Evolutionary conservation across 495 filamentous ascomycete species (phyloP), one percentile per base, ranked within the genome.

Genomic region (Aspergillus diversus): DNA sequence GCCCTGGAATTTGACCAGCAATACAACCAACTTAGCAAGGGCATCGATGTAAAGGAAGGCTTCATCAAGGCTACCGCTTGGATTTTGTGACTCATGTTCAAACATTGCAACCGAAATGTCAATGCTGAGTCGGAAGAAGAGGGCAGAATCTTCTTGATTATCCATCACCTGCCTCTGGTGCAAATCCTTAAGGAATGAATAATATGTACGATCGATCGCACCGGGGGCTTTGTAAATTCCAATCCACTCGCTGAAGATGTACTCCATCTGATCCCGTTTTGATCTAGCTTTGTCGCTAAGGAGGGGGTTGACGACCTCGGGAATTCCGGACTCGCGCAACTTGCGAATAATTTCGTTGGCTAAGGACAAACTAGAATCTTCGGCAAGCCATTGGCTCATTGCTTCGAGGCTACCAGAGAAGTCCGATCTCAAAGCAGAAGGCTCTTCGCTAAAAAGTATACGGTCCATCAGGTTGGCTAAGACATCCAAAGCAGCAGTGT

Each of bases 181-280:
- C 69, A 97, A 77, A 72, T 97, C 96, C 54, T 89, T 86, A 42
- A 98, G 86, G 75, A 98, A 99, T 2, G 91, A 85, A 7, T 82
- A 75, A 56, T 86, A 81, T 0, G 89, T 83, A 67, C 89, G 91
- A 33, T 92, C 90, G 11, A 86, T 86, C 0, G 87, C 86, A 63
- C 86, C 83, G 9, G 84, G 81, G 53, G 90, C 89, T 73, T 90
- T 86, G 79, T 87, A 92, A 15, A 98, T 83, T 43, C 88, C 86
- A 59, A 92, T 84, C 95, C 95, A 99, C 72, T 98, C 95, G 9
- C 89, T 90, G 71, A 99, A 97, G 47, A 96, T 83, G 69, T 98
- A 98, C 67, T 96, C 90, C 77, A 97, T 86, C 66, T 97, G 93
- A 56, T 94, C 89, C 49, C 86, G 84, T 67, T 87, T 87, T 13